Conservation (phyloP, 257 asterid species). For the Cinchona pubescens region DNA sequence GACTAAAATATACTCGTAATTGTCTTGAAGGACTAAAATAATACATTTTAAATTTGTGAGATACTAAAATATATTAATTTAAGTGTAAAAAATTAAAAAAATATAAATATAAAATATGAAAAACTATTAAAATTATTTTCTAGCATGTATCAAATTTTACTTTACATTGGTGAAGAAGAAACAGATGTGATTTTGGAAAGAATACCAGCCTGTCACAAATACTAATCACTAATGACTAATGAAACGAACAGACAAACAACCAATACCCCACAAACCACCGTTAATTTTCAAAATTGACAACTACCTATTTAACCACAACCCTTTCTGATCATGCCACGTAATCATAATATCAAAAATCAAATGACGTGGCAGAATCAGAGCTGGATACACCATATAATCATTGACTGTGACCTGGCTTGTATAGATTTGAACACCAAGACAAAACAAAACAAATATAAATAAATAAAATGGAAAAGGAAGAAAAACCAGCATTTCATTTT, state of each 20-base stretch:
- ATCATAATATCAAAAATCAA: background rate
- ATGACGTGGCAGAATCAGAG: slow-evolving; percentile 19
- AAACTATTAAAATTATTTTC: too few species aligned
- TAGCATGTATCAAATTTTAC: too few species aligned
- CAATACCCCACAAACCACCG: background rate
- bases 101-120: too few species aligned
- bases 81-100: too few species aligned
- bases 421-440: slow-evolving; percentile 26
- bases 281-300: background rate
- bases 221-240: too few species aligned
- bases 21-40: too few species aligned
- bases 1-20: too few species aligned
- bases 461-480: background rate
- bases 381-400: too few species aligned
- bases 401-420: slow-evolving; percentile 26
- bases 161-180: background rate
- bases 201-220: background rate
- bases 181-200: background rate
- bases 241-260: background rate
- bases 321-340: slow-evolving; percentile 19
- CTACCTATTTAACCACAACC: background rate
- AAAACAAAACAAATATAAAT: background rate
- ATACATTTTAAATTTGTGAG: too few species aligned
- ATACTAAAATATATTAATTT: too few species aligned
- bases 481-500: slow-evolving; percentile 4